Evolutionary conservation across 1,139 yeast genomes (phyloP).

Genomic region (Cylindricascospora bacillispora): DNA sequence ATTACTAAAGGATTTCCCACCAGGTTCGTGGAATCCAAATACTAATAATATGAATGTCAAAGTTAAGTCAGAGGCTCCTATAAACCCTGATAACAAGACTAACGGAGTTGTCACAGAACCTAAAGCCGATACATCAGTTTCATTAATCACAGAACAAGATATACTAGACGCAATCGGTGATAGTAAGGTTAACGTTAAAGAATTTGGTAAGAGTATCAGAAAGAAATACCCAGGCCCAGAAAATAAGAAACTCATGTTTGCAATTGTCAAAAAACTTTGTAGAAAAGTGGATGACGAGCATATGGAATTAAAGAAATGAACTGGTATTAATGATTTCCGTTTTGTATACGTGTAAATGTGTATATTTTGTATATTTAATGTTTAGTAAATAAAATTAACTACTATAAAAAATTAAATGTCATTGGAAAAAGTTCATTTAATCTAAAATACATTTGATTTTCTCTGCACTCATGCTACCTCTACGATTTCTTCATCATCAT

Average conservation of each 20-base stretch:
- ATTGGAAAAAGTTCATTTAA: too few relatives aligned
- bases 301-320: conserved; percentile 42
- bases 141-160: conserved; percentile 51
- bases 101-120: conserved; percentile 12
- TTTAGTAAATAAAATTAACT: too few relatives aligned
- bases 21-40: conserved; percentile 75
- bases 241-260: conserved; percentile 55
- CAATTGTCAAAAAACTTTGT: conserved; percentile 56
- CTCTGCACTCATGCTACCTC: too few relatives aligned
- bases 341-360: conserved; percentile 1
- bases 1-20: conserved; percentile 55
- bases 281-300: conserved; percentile 48
- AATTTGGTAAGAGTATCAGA: conserved; percentile 47
- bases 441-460: too few relatives aligned
- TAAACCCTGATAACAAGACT: conserved; percentile 4
- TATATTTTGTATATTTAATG: conserved; percentile 1
- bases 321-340: not conserved
- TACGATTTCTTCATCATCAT: conserved; percentile 19
- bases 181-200: conserved; percentile 36
- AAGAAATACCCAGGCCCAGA: conserved; percentile 53
- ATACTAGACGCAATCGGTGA: conserved; percentile 47
- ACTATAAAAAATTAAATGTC: too few relatives aligned
- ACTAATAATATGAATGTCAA: conserved; percentile 28
- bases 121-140: conserved; percentile 21
- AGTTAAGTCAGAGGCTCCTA: conserved; percentile 7